Conservation (phyloP, 2,329 filamentous ascomycete species). For the Knoxdaviesia capensis region DNA sequence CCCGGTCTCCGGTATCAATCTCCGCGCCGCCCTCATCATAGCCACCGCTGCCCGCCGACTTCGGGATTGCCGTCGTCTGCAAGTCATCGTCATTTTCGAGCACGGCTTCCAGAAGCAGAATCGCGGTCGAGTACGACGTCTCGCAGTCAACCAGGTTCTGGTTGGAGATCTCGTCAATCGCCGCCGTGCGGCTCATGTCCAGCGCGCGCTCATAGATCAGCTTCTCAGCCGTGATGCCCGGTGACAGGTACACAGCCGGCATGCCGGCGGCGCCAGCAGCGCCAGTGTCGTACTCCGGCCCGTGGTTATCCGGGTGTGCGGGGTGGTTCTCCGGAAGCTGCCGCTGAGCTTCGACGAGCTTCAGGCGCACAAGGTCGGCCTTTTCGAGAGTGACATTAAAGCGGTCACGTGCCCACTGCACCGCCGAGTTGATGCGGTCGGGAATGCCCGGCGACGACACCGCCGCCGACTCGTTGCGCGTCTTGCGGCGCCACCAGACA, state of each 20-base stretch:
- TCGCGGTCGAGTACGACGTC: slow-evolving; percentile 80
- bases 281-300: slow-evolving; percentile 28
- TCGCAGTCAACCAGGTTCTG: slow-evolving; percentile 78
- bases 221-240: slow-evolving; percentile 84
- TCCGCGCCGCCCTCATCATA: slow-evolving; percentile 16
- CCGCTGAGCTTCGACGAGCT: slow-evolving; percentile 70
- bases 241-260: slow-evolving; percentile 66
- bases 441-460: slow-evolving; percentile 27
- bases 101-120: slow-evolving; percentile 87
- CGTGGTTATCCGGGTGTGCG: slow-evolving; percentile 64
- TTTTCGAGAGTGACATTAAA: slow-evolving; percentile 98
- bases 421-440: slow-evolving; percentile 71
- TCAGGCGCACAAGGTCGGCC: slow-evolving; percentile 79
- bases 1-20: neutral
- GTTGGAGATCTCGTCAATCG: slow-evolving; percentile 87
- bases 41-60: slow-evolving; percentile 5
- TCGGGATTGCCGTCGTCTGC: slow-evolving; percentile 14
- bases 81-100: slow-evolving; percentile 54
- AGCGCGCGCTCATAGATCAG: slow-evolving; percentile 95
- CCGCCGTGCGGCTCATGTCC: slow-evolving; percentile 88
- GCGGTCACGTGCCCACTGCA: slow-evolving; percentile 82
- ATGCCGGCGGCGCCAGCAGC: slow-evolving; percentile 41
- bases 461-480: slow-evolving; percentile 35
- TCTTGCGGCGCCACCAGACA: slow-evolving; percentile 73
- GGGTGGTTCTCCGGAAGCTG: slow-evolving; percentile 69